Evolutionary conservation across 73 alveolate genomes (phyloP).

Genomic region (Paramecium biaurelia): DNA sequence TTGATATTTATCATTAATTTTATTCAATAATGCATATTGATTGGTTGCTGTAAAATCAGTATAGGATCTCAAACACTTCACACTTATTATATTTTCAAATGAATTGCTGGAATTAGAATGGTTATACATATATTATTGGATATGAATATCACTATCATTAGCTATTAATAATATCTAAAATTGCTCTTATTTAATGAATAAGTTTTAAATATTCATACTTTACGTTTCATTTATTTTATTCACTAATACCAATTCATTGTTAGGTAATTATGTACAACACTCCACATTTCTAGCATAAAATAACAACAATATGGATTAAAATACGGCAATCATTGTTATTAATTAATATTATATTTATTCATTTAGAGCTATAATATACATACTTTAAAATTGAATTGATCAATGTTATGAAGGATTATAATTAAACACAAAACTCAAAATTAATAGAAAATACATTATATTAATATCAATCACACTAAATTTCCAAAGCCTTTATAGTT

Average conservation of each 20-base stretch:
- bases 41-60: neutral
- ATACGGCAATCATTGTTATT: neutral
- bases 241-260: neutral
- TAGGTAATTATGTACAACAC: neutral
- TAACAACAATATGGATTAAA: constrained; percentile 4
- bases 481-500: neutral
- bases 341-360: neutral
- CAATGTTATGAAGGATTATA: neutral
- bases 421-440: neutral
- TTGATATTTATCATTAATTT: neutral
- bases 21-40: neutral
- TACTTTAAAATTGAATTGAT: neutral
- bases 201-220: neutral
- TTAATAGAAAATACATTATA: neutral
- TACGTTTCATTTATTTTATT: neutral
- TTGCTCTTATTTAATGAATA: neutral
- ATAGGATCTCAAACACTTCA: neutral
- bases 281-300: neutral
- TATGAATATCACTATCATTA: neutral
- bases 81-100: neutral
- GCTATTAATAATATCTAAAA: neutral
- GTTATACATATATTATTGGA: neutral
- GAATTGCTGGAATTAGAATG: neutral
- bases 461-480: neutral
- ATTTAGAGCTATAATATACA: neutral